Conservation (phyloP, 192 early-diverging fungal species). For the Funneliformis geosporum region DNA sequence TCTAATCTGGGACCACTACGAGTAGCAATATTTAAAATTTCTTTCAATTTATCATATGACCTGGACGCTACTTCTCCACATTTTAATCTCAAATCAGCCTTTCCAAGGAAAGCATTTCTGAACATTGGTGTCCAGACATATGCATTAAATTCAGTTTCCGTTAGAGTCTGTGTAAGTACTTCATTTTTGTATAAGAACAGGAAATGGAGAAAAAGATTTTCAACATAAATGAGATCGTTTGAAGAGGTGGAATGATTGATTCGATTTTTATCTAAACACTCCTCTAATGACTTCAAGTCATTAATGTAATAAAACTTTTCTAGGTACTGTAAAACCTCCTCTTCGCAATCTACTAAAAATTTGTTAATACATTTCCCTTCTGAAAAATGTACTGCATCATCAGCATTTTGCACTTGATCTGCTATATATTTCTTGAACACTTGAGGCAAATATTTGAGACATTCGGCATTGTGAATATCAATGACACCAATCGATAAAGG, state of each 20-base stretch:
- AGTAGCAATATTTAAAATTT: constrained; percentile 20
- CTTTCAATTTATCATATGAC: constrained; percentile 17
- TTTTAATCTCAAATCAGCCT: not conserved
- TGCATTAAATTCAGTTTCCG: constrained; percentile 5
- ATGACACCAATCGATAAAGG: constrained; percentile 3
- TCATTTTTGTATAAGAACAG: constrained; percentile 8
- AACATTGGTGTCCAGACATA: constrained; percentile 13
- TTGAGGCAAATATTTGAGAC: constrained; percentile 18
- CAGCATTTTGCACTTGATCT: constrained; percentile 5
- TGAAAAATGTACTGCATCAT: not conserved
- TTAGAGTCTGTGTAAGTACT: not conserved
- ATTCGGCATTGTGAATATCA: constrained; percentile 21
- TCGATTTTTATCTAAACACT: constrained; percentile 17
- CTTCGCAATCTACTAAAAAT: constrained; percentile 17
- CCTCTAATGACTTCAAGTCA: constrained; percentile 3
- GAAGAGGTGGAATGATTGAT: not conserved
- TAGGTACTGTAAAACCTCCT: not conserved
- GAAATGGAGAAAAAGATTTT: constrained; percentile 20
- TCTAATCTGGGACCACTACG: constrained; percentile 11
- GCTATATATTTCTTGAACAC: constrained; percentile 7
- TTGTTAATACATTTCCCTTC: not conserved
- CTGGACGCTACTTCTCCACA: constrained; percentile 18
- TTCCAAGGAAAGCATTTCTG: constrained; percentile 20
- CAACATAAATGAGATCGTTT: constrained; percentile 22
- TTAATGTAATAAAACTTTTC: constrained; percentile 20